A percentile compares a stretch with the other conserved stretches of the same genome.
Conservation (phyloP, 345 rosid species). For the Gynandropsis gynandra region DNA sequence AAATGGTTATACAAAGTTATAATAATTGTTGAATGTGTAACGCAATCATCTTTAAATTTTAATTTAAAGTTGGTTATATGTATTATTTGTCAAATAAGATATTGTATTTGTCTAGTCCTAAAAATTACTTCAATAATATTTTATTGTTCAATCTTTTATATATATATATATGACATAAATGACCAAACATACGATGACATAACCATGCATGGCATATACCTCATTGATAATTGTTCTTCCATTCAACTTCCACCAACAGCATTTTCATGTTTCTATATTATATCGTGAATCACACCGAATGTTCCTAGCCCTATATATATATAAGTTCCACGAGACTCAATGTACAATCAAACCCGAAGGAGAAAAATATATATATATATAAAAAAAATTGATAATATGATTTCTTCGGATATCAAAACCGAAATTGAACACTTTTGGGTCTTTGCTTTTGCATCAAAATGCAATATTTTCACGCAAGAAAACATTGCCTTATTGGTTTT, state of each 20-base stretch:
- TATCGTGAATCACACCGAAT: conserved; percentile 8
- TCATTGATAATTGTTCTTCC: no score
- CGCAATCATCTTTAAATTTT: no score
- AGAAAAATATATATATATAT: no score
- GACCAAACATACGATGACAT: conserved; percentile 21
- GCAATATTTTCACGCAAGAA: conserved; percentile 25
- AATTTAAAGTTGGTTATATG: no score
- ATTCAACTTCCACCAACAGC: conserved; percentile 12
- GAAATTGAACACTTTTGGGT: conserved; percentile 40
- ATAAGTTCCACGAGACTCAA: conserved; percentile 6
- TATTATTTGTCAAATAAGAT: no score
- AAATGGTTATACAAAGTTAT: conserved; percentile 4
- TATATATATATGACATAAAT: no score
- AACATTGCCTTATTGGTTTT: conserved; percentile 37
- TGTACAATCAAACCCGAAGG: conserved; percentile 20
- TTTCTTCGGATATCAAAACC: conserved; percentile 28
- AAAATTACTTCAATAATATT: no score
- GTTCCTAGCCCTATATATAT: conserved; percentile 20
- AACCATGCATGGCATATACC: conserved; percentile 23
- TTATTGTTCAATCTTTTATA: no score
- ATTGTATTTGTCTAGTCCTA: no score
- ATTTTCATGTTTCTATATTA: conserved; percentile 6
- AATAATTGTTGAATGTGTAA: no score
- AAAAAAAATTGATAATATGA: not conserved
- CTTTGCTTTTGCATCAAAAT: conserved; percentile 51